Conservation (phyloP, 768 basidiomycete genomes). For the Trametes cinnabarina region DNA sequence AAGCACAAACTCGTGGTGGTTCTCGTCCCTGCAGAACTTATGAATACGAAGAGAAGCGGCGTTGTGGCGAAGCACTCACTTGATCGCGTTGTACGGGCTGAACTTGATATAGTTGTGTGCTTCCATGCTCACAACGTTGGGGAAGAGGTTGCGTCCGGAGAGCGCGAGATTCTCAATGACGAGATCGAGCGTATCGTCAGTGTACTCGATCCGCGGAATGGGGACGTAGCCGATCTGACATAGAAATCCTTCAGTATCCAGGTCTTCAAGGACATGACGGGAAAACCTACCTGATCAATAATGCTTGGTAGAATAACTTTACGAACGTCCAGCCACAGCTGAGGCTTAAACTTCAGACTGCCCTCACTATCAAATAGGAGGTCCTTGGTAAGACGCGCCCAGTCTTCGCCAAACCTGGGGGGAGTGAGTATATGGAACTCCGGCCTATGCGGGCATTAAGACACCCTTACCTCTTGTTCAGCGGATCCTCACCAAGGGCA, state of each 20-base stretch:
- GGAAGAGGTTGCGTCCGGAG: slow-evolving; percentile 86
- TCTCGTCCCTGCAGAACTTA: slow-evolving; percentile 48
- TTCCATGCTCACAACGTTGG: slow-evolving; percentile 70
- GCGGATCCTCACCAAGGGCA: slow-evolving; percentile 80
- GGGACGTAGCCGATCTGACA: slow-evolving; percentile 72
- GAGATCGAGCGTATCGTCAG: slow-evolving; percentile 80
- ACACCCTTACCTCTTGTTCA: slow-evolving; percentile 53
- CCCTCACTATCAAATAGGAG: slow-evolving; percentile 82
- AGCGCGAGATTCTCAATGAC: slow-evolving; percentile 92
- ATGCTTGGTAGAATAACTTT: slow-evolving; percentile 77
- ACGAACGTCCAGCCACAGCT: slow-evolving; percentile 86
- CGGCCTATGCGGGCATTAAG: too few relatives aligned
- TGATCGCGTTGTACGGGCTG: slow-evolving; percentile 63
- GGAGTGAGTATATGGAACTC: neutral
- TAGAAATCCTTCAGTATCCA: neutral
- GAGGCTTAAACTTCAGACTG: slow-evolving; percentile 81
- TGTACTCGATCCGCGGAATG: slow-evolving; percentile 93
- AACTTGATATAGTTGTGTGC: slow-evolving; percentile 83
- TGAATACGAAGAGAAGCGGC: too few relatives aligned
- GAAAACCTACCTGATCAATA: slow-evolving; percentile 65
- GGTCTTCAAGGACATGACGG: neutral
- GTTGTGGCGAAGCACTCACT: slow-evolving; percentile 17
- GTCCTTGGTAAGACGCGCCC: slow-evolving; percentile 76
- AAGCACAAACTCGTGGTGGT: slow-evolving; percentile 71
- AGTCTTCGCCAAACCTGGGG: slow-evolving; percentile 69